Evolutionary conservation across 2,329 filamentous ascomycete genomes (phyloP).

Genomic region (Fusarium mangiferae): DNA sequence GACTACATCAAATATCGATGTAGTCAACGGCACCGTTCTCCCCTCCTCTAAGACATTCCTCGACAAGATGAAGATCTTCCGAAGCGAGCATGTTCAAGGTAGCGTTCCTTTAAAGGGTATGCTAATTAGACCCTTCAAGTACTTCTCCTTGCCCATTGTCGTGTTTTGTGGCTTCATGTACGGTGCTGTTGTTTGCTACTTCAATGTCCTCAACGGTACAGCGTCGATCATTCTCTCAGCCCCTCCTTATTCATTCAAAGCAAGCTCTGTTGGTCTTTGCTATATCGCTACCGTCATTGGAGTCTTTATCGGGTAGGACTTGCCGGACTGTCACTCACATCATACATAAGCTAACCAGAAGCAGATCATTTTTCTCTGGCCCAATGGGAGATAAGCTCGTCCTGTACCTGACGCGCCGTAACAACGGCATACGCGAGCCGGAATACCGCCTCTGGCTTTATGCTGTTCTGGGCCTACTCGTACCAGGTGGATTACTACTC

Average conservation of each 20-base stretch:
- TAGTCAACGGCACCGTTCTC: not conserved
- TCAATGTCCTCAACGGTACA: not conserved
- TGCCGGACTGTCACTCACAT: fast-evolving
- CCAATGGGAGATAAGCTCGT: not conserved
- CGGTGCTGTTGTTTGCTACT: not conserved
- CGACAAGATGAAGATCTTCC: not conserved
- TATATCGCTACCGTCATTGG: not conserved
- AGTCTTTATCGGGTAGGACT: not conserved
- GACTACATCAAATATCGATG: not conserved
- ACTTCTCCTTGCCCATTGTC: not conserved
- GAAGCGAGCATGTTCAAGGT: not conserved
- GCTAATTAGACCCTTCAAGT: not conserved
- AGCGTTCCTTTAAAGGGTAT: not conserved
- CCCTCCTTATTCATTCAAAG: not conserved
- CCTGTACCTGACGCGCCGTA: not conserved
- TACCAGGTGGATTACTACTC: not conserved
- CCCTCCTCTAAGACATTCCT: not conserved
- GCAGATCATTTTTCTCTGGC: not conserved
- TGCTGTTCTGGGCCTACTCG: not conserved
- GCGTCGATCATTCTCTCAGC: not conserved
- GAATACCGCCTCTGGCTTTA: not conserved
- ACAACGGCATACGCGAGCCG: not conserved
- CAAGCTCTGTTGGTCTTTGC: not conserved
- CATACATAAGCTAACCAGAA: not conserved
- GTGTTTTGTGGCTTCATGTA: not conserved